Evolutionary conservation across 2,329 filamentous ascomycete species (phyloP).

Genomic region (Remersonia thermophila): DNA sequence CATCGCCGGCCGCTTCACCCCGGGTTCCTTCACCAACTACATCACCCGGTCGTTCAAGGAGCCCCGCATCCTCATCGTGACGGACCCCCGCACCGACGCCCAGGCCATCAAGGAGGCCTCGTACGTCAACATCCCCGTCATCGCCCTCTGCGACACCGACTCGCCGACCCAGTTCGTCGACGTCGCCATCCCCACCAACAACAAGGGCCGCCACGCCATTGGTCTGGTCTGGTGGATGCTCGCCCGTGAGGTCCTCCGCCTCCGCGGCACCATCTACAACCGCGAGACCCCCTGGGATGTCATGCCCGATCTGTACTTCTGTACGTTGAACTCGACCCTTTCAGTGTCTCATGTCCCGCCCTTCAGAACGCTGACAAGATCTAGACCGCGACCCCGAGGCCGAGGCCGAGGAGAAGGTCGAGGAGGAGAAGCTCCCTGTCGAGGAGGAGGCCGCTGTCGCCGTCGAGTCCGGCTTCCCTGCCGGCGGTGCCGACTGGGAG

Average conservation of each 20-base stretch:
- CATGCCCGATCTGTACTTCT: constrained; percentile 99
- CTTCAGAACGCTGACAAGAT: constrained; percentile 6
- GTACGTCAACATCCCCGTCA: constrained; percentile 99
- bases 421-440: constrained; percentile 81
- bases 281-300: constrained; percentile 97
- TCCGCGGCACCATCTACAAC: constrained; percentile 90
- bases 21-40: constrained; percentile 99
- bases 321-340: constrained; percentile 32
- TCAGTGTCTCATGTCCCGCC: not conserved
- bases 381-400: constrained; percentile 94
- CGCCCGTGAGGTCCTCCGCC: constrained; percentile 97
- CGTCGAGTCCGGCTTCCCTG: constrained; percentile 71
- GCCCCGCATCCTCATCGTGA: constrained; percentile 97
- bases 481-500: constrained; percentile 67
- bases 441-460: constrained; percentile 79
- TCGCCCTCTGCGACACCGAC: constrained; percentile 97
- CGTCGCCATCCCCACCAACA: constrained; percentile 99
- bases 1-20: constrained; percentile 99
- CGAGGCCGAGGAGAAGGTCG: constrained; percentile 96
- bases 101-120: constrained; percentile 99
- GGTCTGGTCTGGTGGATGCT: constrained; percentile 99
- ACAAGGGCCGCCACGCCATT: constrained; percentile 99
- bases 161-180: constrained; percentile 99
- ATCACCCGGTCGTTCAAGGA: constrained; percentile 99
- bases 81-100: constrained; percentile 97